Evolutionary conservation across 768 basidiomycete species (phyloP), one percentile per base, ranked within the genome.

Genomic region (Termitomyces sp.): DNA sequence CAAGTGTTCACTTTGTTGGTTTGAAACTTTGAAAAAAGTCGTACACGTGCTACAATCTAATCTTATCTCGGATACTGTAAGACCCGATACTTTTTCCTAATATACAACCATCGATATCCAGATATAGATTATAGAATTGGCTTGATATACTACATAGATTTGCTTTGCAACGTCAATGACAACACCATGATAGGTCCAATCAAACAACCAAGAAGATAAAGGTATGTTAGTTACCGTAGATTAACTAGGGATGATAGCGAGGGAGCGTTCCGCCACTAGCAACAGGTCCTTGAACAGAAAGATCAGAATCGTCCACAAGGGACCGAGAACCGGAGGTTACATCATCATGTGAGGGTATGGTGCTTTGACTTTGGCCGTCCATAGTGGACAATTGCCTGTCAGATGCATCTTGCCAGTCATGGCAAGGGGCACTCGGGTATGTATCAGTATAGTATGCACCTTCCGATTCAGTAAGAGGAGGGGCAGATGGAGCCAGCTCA

Each of bases 401-500:
- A 8, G n/a, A 31, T 14, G 31, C 25, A 38, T 11, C 36, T 38
- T 50, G 51, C 62, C 54, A 61, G 17, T 58, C 66, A 40, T 55
- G 58, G 12, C 37, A 2, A 46, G 65, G 67, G 38, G 63, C 61
- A 37, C 59, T 62, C 14, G 60, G 50, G 48, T 63, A 58, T 46
- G 59, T 34, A 37, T 65, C 64, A 36, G 50, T 25, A 57, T 60
- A 60, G 58, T 60, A 64, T 42, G 62, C 42, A 38, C 50, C 46
- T 47, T 62, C 61, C 32, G 47, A 36, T 9, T 67, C 64, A 29
- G 56, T 51, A n/a, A 69, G 68, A 45, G 68, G 66, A 56, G 68
- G 68, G 20, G 83, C 83, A 56, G 84, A 85, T n/a, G 85, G 81
- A 20, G 76, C 66, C 36, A 79, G 63, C 38, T 60, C 59, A 60